A percentile compares a stretch with the other conserved stretches of the same genome.
Conservation (phyloP, 2,329 filamentous ascomycete genomes). For the Fusarium mexicanum region DNA sequence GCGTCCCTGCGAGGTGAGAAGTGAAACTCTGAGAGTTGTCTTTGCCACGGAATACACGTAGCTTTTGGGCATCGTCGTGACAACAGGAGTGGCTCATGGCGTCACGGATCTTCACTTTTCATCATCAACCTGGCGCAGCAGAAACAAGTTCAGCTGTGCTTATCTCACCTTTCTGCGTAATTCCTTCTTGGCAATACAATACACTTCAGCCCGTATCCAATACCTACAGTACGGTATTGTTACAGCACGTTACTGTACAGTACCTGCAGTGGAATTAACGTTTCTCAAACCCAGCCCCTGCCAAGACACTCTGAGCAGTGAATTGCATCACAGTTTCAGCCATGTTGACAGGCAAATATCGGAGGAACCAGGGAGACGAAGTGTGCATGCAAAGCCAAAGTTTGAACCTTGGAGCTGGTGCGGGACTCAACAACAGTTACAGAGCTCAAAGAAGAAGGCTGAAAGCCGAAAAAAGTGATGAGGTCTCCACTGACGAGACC, state of each 20-base stretch:
- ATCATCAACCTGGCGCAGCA: conserved; percentile 28
- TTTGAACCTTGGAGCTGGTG: background rate
- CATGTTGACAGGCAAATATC: conserved; percentile 9
- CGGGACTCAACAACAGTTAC: conserved; percentile 1
- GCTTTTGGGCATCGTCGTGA: conserved; percentile 7
- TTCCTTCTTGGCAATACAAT: conserved; percentile 12
- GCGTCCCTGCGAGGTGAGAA: background rate
- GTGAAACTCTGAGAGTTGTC: background rate
- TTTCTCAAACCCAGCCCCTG: conserved; percentile 35
- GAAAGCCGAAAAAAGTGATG: conserved; percentile 1
- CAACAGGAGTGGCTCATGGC: conserved; percentile 24
- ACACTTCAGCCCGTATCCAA: background rate
- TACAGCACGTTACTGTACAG: background rate
- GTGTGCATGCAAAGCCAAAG: background rate
- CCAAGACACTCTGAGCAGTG: conserved; percentile 32
- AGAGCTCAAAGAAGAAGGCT: background rate
- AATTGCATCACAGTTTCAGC: conserved; percentile 34
- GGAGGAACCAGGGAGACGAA: background rate
- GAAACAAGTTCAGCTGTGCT: conserved; percentile 9
- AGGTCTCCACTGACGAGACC: conserved; percentile 7
- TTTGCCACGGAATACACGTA: conserved; percentile 26
- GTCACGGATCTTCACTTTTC: conserved; percentile 29
- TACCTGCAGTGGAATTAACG: conserved; percentile 5
- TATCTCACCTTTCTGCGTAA: conserved; percentile 10
- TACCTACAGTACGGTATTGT: background rate